A percentile compares a stretch with the other conserved stretches of the same genome.
These are phyloP conservation scores for Xylariaceae sp. DNA, from an alignment of 2,329 filamentous ascomycete species.

Conservation along the genomic window DNA sequence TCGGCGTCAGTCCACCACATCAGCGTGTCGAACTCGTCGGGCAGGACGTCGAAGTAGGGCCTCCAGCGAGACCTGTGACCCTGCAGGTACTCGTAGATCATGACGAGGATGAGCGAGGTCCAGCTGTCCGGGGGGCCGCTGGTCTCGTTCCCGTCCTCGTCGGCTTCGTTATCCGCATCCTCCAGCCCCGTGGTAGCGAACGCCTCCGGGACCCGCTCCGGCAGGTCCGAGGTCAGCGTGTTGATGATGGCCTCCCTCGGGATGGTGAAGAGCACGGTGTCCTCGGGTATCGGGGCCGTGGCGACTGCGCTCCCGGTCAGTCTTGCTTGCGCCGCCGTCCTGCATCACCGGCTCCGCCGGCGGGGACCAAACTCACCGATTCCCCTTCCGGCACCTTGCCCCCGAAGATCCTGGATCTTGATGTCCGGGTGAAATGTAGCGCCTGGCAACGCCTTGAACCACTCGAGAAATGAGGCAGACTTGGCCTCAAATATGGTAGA, in stretches of 20 bases:
- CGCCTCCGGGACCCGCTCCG: constrained; percentile 46
- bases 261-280: constrained; percentile 74
- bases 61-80: constrained; percentile 61
- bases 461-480: constrained; percentile 41
- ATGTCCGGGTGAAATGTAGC: constrained; percentile 47
- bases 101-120: constrained; percentile 61
- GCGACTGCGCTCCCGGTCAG: constrained; percentile 51
- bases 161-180: constrained; percentile 30
- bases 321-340: no score
- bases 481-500: constrained; percentile 32
- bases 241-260: constrained; percentile 66
- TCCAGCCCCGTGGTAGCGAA: constrained; percentile 33
- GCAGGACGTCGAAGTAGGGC: constrained; percentile 70
- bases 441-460: constrained; percentile 46
- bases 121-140: constrained; percentile 41
- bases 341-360: no score
- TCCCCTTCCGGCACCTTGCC: constrained; percentile 44
- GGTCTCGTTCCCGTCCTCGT: constrained; percentile 25
- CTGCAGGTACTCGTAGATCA: constrained; percentile 67
- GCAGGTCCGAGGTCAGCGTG: constrained; percentile 62
- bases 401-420: constrained; percentile 43
- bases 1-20: constrained; percentile 82
- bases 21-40: constrained; percentile 66
- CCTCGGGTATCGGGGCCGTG: constrained; percentile 58
- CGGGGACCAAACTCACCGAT: constrained; percentile 33